Base-by-base conservation (phyloP, 306 rosid species). In the Cicer pinnatifidum region DNA sequence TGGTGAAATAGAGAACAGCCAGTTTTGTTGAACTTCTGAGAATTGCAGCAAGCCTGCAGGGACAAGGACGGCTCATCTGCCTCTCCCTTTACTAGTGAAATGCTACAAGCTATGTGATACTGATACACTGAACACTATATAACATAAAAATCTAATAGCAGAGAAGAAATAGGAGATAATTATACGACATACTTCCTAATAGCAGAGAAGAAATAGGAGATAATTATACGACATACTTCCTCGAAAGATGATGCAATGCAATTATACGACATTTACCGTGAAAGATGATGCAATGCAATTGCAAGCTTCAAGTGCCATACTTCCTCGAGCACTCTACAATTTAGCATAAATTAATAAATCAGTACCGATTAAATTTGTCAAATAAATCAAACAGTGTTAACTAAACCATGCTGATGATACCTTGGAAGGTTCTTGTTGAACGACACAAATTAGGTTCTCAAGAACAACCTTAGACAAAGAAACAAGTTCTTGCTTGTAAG, bases 241-340 rank as follows among this genome's bases (percentile, higher is more conserved):
- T 16, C 17, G 17, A 16, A 16, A 16, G 17, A 16, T 16, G 17
- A 16, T 16, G 17, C 17, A 16, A 16, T 16, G 17, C 12, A 44
- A 79, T 11, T 37, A 56, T 4, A 38, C 6, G 51, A 16, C 39
- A 72, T 48, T 79, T 85, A 93, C 98, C 69, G 47, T 69, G 75
- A 93, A 87, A 79, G 94, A 83, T 51, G 90, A 86, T 44, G 88
- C 89, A 71, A 93, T 79, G 79, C 89, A 89, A 81, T 93, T 87
- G 89, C 98, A 93, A 82, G 96, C 98, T 83, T 93, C 98, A 65
- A 93, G 98, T 3, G 98, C 97, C 89, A 91, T 83, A 51, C 44
- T 73, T 84, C 98, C 98, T 72, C 91, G 92, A 51, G 84, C 77
- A 54, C 78, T 86, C 98, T 91, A 70, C 54, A 82, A 78, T 81